These are phyloP conservation scores for Aechmea fasciata DNA, from an alignment of 176 grass and related monocot species.

Conservation along the genomic window DNA sequence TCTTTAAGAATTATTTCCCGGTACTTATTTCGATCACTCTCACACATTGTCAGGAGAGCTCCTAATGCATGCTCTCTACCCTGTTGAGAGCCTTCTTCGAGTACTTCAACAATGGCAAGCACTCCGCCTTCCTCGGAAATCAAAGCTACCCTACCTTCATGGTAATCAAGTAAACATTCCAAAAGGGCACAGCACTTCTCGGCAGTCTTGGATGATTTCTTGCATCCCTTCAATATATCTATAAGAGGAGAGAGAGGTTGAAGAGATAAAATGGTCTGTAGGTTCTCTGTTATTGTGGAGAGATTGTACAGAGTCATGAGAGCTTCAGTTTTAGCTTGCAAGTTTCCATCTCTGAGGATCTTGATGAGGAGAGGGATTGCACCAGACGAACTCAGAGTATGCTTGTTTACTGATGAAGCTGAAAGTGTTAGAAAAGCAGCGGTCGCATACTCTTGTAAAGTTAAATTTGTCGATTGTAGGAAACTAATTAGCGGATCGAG, in stretches of 20 bases:
- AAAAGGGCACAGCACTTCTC: slow-evolving; percentile 85
- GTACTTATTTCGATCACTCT: slow-evolving; percentile 61
- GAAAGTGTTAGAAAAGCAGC: slow-evolving; percentile 88
- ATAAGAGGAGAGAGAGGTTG: slow-evolving; percentile 50
- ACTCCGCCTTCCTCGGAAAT: slow-evolving; percentile 56
- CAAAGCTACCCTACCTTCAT: slow-evolving; percentile 51
- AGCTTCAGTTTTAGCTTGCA: slow-evolving; percentile 66
- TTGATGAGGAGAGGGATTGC: slow-evolving; percentile 69
- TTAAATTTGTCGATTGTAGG: slow-evolving; percentile 52
- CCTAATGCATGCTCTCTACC: slow-evolving; percentile 72
- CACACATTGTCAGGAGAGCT: slow-evolving; percentile 58
- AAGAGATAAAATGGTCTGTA: slow-evolving; percentile 47
- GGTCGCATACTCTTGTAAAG: slow-evolving; percentile 73
- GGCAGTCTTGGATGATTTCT: slow-evolving; percentile 61
- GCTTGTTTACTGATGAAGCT: slow-evolving; percentile 61
- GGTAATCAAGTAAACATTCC: slow-evolving; percentile 57
- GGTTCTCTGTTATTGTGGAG: slow-evolving; percentile 54
- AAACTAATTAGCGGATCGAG: slow-evolving; percentile 57
- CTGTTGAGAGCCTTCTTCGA: slow-evolving; percentile 79
- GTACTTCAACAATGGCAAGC: slow-evolving; percentile 68
- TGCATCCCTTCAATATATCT: slow-evolving; percentile 45
- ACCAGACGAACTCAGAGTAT: slow-evolving; percentile 48
- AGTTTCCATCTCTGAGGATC: slow-evolving; percentile 62
- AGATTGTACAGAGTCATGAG: slow-evolving; percentile 89
- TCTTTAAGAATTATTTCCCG: slow-evolving; percentile 66